Conservation (phyloP, 1,284 basidiomycete species). For the Polyporus tsugae region DNA sequence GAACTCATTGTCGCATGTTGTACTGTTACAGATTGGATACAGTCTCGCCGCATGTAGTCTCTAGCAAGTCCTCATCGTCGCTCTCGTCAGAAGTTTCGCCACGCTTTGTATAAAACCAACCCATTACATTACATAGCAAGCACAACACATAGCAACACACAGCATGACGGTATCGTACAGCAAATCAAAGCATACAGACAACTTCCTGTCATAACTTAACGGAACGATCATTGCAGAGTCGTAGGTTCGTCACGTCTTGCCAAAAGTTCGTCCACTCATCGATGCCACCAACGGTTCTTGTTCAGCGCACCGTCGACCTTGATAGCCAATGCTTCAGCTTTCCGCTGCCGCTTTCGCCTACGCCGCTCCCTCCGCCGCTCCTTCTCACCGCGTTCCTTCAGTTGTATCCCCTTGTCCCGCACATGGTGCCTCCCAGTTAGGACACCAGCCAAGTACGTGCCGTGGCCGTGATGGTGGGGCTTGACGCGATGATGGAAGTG, state of each 20-base stretch:
- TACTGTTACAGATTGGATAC: neutral
- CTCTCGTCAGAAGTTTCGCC: neutral
- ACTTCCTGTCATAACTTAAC: neutral
- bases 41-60: neutral
- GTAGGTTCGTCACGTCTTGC: neutral
- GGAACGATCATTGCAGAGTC: neutral
- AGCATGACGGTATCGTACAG: constrained; percentile 3
- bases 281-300: constrained; percentile 28
- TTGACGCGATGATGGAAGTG: constrained; percentile 39
- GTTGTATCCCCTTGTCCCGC: constrained; percentile 26
- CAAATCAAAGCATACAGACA: constrained; percentile 3
- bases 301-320: constrained; percentile 22
- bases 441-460: constrained; percentile 34
- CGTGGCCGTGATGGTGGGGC: constrained; percentile 37
- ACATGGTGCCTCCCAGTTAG: constrained; percentile 28
- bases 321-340: constrained; percentile 29
- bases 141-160: constrained; percentile 3
- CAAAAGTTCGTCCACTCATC: constrained; percentile 5
- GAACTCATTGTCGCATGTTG: neutral
- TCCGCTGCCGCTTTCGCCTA: constrained; percentile 30
- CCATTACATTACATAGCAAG: neutral
- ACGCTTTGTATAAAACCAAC: neutral
- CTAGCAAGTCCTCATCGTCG: neutral
- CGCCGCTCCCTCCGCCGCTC: constrained; percentile 32
- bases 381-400: constrained; percentile 23